These are phyloP conservation scores for Lipomyces lipofer DNA, from an alignment of 805 yeast genomes.

Conservation along the genomic window DNA sequence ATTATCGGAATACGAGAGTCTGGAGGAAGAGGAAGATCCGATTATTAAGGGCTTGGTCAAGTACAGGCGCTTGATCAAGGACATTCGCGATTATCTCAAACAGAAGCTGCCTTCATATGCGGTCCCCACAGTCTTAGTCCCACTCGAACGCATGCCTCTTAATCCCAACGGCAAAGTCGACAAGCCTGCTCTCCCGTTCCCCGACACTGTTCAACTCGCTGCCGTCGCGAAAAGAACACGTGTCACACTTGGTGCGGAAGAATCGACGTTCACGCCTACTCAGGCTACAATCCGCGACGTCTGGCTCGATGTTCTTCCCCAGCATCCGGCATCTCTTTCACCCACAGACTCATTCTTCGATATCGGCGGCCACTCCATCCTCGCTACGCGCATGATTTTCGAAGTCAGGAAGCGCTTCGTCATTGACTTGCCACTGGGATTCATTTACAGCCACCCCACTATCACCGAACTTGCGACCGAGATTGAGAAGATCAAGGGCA, in stretches of 20 bases:
- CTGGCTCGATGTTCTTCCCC: conserved; percentile 86
- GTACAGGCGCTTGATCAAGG: conserved; percentile 74
- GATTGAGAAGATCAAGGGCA: conserved; percentile 57
- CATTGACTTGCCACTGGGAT: conserved; percentile 84
- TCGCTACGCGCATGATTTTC: conserved; percentile 96
- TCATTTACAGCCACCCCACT: conserved; percentile 87
- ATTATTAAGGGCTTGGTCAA: conserved; percentile 77
- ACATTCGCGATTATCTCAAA: conserved; percentile 77
- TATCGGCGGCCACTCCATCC: conserved; percentile 95
- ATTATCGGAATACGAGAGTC: conserved; percentile 42
- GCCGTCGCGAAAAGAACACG: conserved; percentile 61
- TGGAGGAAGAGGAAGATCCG: conserved; percentile 50
- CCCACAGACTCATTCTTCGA: conserved; percentile 92
- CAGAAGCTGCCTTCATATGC: conserved; percentile 91
- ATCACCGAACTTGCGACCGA: conserved; percentile 74
- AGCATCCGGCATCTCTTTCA: conserved; percentile 72
- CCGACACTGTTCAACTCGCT: conserved; percentile 81
- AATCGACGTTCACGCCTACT: conserved; percentile 57
- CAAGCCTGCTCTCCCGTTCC: conserved; percentile 95
- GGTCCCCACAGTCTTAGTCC: conserved; percentile 87
- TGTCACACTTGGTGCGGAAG: conserved; percentile 43
- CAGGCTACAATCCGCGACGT: conserved; percentile 73
- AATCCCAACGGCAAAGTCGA: conserved; percentile 99
- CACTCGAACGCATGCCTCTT: conserved; percentile 80
- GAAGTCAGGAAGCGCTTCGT: conserved; percentile 76